Percentiles rank a stretch among this genome's conserved stretches.
Conservation (phyloP, 2,329 filamentous ascomycete species). For the Scolecobasidium constrictum region DNA sequence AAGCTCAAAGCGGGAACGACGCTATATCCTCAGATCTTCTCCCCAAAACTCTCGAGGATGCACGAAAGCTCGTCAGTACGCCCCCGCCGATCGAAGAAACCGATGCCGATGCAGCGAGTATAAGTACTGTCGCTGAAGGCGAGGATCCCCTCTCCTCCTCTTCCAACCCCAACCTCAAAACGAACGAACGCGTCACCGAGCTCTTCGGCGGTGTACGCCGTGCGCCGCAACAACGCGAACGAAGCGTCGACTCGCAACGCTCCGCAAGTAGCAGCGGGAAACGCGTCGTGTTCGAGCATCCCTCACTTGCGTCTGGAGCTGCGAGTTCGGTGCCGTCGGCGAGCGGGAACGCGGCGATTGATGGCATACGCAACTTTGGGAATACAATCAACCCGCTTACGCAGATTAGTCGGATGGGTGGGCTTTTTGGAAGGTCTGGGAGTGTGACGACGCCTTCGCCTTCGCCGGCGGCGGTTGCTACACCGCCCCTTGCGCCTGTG, state of each 20-base stretch:
- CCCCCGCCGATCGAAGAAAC: conserved; percentile 38
- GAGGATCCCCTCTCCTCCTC: conserved; percentile 9
- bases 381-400: conserved; percentile 76
- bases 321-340: conserved; percentile 21
- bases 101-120: conserved; percentile 43
- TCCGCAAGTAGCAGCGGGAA: conserved; percentile 49
- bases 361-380: conserved; percentile 71
- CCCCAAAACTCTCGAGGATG: conserved; percentile 88
- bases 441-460: conserved; percentile 28
- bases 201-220: conserved; percentile 52
- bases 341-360: conserved; percentile 45
- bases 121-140: conserved; percentile 33
- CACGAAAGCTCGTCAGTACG: conserved; percentile 74
- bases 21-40: conserved; percentile 35
- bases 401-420: conserved; percentile 61
- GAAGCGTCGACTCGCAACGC: conserved; percentile 62
- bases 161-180: conserved; percentile 45
- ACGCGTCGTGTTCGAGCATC: conserved; percentile 37
- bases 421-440: conserved; percentile 57
- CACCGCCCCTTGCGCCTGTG: not conserved
- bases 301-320: not conserved
- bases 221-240: conserved; percentile 50
- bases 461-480: conserved; percentile 22
- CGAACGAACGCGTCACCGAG: conserved; percentile 32
- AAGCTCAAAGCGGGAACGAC: conserved; percentile 32